Percentiles rank a stretch among this genome's conserved stretches.
Evolutionary conservation across 2,329 filamentous ascomycete species (phyloP).

Genomic region (Calonectria naviculata): DNA sequence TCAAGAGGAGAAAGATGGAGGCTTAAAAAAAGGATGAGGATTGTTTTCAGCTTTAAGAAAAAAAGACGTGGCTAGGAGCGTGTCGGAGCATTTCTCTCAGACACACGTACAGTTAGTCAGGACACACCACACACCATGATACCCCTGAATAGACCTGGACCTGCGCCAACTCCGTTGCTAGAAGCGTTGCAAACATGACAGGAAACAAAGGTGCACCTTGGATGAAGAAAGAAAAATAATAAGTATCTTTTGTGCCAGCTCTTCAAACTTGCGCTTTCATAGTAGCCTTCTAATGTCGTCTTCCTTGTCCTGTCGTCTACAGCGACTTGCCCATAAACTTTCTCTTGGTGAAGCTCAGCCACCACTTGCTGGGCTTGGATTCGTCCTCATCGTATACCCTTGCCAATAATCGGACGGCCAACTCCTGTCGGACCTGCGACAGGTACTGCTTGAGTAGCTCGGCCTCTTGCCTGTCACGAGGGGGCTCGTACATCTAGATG

Average conservation of each 20-base stretch:
- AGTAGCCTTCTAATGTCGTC: slow-evolving; percentile 34
- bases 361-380: slow-evolving; percentile 85
- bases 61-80: slow-evolving; percentile 14
- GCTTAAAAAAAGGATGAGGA: slow-evolving; percentile 27
- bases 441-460: slow-evolving; percentile 91
- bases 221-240: slow-evolving; percentile 16
- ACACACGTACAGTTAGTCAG: slow-evolving; percentile 27
- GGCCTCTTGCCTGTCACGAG: slow-evolving; percentile 86
- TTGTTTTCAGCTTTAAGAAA: not conserved
- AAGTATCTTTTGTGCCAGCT: slow-evolving; percentile 34
- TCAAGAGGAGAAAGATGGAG: slow-evolving; percentile 75
- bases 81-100: slow-evolving; percentile 5
- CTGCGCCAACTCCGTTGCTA: slow-evolving; percentile 23
- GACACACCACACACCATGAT: slow-evolving; percentile 29
- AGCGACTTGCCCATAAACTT: slow-evolving; percentile 99
- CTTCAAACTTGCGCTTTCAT: slow-evolving; percentile 27
- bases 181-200: slow-evolving; percentile 7
- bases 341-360: slow-evolving; percentile 98
- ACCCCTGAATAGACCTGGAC: slow-evolving; percentile 31
- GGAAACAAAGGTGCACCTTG: slow-evolving; percentile 10
- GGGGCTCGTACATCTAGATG: slow-evolving; percentile 84
- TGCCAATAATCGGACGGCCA: slow-evolving; percentile 83
- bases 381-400: slow-evolving; percentile 87
- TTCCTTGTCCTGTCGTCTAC: slow-evolving; percentile 51
- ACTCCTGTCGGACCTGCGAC: slow-evolving; percentile 91